phyloP scores from a whole-genome alignment of 306 rosid species.

The Cicer cuneatum region DNA sequence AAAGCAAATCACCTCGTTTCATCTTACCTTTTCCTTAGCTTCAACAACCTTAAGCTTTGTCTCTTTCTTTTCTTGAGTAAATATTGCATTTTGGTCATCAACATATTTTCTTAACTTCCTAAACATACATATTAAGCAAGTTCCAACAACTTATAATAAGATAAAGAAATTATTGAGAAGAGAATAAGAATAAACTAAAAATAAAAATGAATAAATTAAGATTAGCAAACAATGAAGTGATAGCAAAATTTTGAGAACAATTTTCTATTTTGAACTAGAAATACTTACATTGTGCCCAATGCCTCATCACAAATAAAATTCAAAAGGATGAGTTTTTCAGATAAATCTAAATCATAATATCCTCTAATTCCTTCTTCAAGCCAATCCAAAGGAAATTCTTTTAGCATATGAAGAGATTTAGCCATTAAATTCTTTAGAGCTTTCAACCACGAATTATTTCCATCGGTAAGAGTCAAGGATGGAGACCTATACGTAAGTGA shows the following conservation, averaged over 20 bases:
- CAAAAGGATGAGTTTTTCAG: conserved; percentile 45
- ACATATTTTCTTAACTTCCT: conserved; percentile 48
- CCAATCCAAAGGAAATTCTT: conserved; percentile 45
- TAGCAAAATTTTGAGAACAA: not conserved
- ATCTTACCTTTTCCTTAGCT: conserved; percentile 50
- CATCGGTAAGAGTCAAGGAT: conserved; percentile 23
- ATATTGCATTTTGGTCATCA: conserved; percentile 41
- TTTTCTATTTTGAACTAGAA: conserved; percentile 4
- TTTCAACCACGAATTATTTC: conserved; percentile 48
- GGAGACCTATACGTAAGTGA: conserved; percentile 38
- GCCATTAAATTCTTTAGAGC: conserved; percentile 38
- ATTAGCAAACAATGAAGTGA: not conserved
- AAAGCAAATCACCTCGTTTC: not conserved
- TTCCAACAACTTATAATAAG: conserved; percentile 26
- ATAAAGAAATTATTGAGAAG: not conserved
- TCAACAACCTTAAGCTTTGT: conserved; percentile 46
- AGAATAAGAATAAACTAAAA: not conserved
- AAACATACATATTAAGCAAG: conserved; percentile 36
- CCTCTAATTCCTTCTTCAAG: conserved; percentile 33
- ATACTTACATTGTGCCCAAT: conserved; percentile 49
- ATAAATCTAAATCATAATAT: conserved; percentile 45
- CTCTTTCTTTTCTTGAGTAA: conserved; percentile 33
- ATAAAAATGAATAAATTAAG: not conserved
- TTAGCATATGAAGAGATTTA: conserved; percentile 27
- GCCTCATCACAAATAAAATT: conserved; percentile 58